Conservation (phyloP, 2,329 filamentous ascomycete genomes). For the Zelopaecilomyces penicillatus region DNA sequence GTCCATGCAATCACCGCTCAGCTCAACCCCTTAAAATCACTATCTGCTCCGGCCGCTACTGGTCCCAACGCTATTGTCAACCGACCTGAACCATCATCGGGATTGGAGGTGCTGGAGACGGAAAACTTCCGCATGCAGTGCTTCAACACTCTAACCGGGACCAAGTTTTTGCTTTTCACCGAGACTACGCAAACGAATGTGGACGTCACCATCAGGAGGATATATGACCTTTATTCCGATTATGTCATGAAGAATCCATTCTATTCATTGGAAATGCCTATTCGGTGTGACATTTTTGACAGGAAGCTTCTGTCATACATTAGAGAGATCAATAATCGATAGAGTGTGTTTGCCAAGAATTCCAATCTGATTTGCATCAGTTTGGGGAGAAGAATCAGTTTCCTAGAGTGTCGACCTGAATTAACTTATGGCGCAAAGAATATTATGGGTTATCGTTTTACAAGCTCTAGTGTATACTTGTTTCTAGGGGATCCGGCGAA, state of each 20-base stretch:
- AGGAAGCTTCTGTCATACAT: slow-evolving; percentile 75
- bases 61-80: slow-evolving; percentile 30
- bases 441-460: too few relatives aligned
- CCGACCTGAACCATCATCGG: slow-evolving; percentile 59
- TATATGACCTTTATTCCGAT: slow-evolving; percentile 93
- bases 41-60: slow-evolving; percentile 24
- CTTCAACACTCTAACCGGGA: slow-evolving; percentile 89
- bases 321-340: slow-evolving; percentile 58
- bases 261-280: slow-evolving; percentile 95
- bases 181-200: slow-evolving; percentile 82
- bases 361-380: not conserved
- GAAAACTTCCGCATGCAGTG: slow-evolving; percentile 93
- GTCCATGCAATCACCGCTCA: slow-evolving; percentile 62
- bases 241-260: slow-evolving; percentile 99
- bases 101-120: slow-evolving; percentile 86
- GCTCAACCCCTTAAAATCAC: slow-evolving; percentile 46
- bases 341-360: slow-evolving; percentile 8
- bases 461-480: not conserved
- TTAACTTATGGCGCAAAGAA: too few relatives aligned
- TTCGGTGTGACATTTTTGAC: slow-evolving; percentile 92
- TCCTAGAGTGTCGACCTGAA: too few relatives aligned
- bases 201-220: slow-evolving; percentile 70
- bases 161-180: slow-evolving; percentile 92
- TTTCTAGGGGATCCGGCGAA: slow-evolving; percentile 3
- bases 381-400: not conserved